These are phyloP conservation scores for Lantana camara DNA, from an alignment of 257 asterid species.

Conservation along the genomic window DNA sequence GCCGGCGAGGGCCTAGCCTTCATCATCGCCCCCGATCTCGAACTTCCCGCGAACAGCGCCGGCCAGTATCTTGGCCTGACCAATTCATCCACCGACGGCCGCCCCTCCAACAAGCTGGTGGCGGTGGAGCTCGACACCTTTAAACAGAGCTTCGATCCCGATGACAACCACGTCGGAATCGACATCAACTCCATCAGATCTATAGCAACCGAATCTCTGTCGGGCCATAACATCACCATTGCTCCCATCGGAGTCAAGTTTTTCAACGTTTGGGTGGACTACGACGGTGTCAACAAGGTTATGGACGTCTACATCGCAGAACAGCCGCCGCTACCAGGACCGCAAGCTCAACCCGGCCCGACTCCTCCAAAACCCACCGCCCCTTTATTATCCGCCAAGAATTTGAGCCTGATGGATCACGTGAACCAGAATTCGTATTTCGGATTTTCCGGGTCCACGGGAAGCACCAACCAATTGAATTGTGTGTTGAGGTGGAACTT, in stretches of 20 bases:
- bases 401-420: constrained; percentile 39
- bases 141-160: constrained; percentile 74
- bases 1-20: constrained; percentile 81
- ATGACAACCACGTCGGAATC: constrained; percentile 75
- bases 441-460: constrained; percentile 90
- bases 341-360: constrained; percentile 28
- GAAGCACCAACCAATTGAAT: constrained; percentile 55
- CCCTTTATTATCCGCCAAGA: constrained; percentile 24
- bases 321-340: too few species aligned
- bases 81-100: constrained; percentile 59
- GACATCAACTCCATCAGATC: constrained; percentile 62
- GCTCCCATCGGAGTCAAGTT: constrained; percentile 48
- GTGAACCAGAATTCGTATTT: constrained; percentile 66
- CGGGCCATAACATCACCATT: constrained; percentile 46
- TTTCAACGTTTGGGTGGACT: constrained; percentile 80
- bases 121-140: constrained; percentile 90
- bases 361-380: constrained; percentile 57
- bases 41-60: constrained; percentile 48
- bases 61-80: constrained; percentile 80
- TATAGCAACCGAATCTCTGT: constrained; percentile 22
- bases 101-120: constrained; percentile 42
- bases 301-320: constrained; percentile 55
- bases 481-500: constrained; percentile 80
- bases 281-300: constrained; percentile 44
- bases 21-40: constrained; percentile 52